These are phyloP conservation scores for Aurantiochytrium sp. DNA, from an alignment of 108 stramenopile species.

Conservation along the genomic window DNA sequence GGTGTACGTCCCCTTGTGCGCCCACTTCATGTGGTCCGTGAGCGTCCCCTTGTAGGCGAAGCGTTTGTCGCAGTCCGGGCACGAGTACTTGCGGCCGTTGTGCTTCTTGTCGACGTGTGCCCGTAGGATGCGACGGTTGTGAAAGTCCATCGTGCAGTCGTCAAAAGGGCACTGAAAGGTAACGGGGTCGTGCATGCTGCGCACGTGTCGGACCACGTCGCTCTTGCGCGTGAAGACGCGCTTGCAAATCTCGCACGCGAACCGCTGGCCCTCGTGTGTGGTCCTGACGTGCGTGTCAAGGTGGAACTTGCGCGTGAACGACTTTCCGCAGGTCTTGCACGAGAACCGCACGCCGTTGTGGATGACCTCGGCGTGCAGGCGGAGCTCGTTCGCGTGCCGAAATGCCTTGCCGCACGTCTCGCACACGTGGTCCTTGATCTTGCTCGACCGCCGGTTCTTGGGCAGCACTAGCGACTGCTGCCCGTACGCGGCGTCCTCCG, in stretches of 20 bases:
- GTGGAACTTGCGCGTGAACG: not conserved
- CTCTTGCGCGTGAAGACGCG: not conserved
- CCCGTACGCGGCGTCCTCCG: too few relatives aligned
- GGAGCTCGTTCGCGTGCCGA: not conserved
- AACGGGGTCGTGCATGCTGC: not conserved
- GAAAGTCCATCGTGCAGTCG: not conserved
- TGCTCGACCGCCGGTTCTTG: not conserved
- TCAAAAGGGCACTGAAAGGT: not conserved
- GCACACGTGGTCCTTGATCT: not conserved
- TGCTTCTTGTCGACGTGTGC: not conserved
- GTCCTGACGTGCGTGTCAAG: not conserved
- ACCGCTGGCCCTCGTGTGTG: not conserved
- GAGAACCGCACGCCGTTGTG: not conserved
- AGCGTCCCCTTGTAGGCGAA: not conserved
- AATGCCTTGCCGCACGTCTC: not conserved
- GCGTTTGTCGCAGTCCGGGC: not conserved
- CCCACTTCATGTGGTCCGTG: not conserved
- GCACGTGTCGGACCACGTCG: not conserved
- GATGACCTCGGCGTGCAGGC: not conserved
- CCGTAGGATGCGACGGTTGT: not conserved
- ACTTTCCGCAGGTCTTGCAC: not conserved
- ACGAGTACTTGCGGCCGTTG: not conserved
- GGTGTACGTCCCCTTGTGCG: not conserved
- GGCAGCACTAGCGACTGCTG: not conserved
- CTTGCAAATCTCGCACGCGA: not conserved